These are phyloP conservation scores for Pseudozyma sp. DNA, from an alignment of 1,284 basidiomycete species.

Conservation along the genomic window DNA sequence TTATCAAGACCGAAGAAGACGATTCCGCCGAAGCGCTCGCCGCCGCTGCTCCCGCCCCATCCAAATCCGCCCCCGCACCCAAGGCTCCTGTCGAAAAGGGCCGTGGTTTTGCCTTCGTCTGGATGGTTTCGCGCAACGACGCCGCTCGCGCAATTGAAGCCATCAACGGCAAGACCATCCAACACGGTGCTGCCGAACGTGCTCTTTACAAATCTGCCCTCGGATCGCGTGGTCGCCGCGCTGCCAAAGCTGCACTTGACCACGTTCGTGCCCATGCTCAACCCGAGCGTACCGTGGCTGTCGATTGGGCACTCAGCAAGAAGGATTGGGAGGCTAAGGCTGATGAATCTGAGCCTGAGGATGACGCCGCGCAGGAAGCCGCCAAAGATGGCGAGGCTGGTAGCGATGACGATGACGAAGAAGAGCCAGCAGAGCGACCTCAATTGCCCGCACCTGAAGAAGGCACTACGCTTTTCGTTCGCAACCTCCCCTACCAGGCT, in stretches of 20 bases:
- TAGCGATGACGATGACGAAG: constrained; percentile 66
- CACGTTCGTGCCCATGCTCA: constrained; percentile 51
- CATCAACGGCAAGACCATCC: constrained; percentile 81
- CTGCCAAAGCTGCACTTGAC: constrained; percentile 71
- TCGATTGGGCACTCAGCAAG: constrained; percentile 97
- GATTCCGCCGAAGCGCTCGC: constrained; percentile 1
- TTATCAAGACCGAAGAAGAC: constrained; percentile 48
- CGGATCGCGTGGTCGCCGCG: constrained; percentile 78
- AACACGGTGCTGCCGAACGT: constrained; percentile 77
- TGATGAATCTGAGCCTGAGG: constrained; percentile 73
- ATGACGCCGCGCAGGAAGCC: constrained; percentile 36
- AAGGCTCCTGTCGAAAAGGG: constrained; percentile 73
- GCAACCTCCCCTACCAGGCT: constrained; percentile 92
- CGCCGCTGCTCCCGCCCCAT: background rate
- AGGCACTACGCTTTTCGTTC: constrained; percentile 91
- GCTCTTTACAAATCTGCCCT: constrained; percentile 74
- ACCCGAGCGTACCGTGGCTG: constrained; percentile 81
- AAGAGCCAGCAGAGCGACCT: constrained; percentile 55
- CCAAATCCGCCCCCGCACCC: constrained; percentile 71
- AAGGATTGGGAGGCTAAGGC: constrained; percentile 83
- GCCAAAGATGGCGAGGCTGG: constrained; percentile 61
- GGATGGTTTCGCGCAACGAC: constrained; percentile 88
- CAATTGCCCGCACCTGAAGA: constrained; percentile 61
- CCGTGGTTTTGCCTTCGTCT: constrained; percentile 94
- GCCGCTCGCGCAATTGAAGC: constrained; percentile 85